Conservation (phyloP, 1,284 basidiomycete genomes). For the Xanthoconium separans region DNA sequence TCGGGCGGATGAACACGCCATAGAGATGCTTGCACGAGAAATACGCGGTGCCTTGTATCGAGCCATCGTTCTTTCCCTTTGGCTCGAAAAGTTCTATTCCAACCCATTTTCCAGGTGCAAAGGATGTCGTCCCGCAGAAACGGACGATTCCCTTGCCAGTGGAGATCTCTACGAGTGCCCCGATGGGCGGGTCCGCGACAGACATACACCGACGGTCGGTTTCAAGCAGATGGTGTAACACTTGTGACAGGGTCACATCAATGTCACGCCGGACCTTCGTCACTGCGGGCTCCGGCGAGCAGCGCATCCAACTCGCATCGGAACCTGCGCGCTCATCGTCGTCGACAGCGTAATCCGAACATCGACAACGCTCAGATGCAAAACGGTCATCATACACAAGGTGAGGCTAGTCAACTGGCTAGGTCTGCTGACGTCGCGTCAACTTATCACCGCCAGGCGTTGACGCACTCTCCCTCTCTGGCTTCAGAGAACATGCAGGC, state of each 20-base stretch:
- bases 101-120: slow-evolving; percentile 91
- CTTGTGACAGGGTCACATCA: slow-evolving; percentile 1
- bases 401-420: slow-evolving; percentile 15
- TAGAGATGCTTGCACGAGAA: slow-evolving; percentile 77
- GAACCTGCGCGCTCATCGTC: neutral
- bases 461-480: slow-evolving; percentile 17
- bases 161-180: slow-evolving; percentile 71
- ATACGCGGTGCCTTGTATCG: slow-evolving; percentile 81
- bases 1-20: slow-evolving; percentile 91
- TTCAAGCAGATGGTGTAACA: slow-evolving; percentile 1
- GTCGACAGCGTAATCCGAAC: neutral
- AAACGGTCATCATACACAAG: slow-evolving; percentile 28
- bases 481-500: slow-evolving; percentile 29
- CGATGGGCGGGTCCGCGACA: slow-evolving; percentile 43
- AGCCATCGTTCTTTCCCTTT: slow-evolving; percentile 95
- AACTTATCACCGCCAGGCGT: slow-evolving; percentile 16
- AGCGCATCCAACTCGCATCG: neutral
- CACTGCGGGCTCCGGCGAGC: slow-evolving; percentile 11
- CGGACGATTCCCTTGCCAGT: slow-evolving; percentile 84
- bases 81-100: slow-evolving; percentile 85
- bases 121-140: slow-evolving; percentile 84
- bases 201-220: slow-evolving; percentile 23
- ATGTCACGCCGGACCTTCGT: slow-evolving; percentile 11
- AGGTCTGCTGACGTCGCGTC: slow-evolving; percentile 1
- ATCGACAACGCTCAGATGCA: slow-evolving; percentile 21